A percentile compares a stretch with the other conserved stretches of the same genome.
Conservation (phyloP, 805 yeast genomes). For the Nakazawaea ambrosiae region DNA sequence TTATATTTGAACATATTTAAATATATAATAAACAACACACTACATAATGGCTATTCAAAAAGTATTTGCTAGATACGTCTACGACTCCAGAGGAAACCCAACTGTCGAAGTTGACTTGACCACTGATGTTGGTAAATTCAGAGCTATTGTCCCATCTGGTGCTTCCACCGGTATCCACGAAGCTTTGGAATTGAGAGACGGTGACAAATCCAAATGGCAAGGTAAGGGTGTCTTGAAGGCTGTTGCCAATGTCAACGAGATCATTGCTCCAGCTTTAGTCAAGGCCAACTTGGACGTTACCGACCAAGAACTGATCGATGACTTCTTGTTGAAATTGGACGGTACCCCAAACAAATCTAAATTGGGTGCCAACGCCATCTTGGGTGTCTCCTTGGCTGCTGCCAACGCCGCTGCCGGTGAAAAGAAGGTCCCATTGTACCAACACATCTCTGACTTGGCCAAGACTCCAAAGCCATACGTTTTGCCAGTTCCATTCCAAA, state of each 20-base stretch:
- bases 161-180: constrained; percentile 99
- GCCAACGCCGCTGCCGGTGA: constrained; percentile 98
- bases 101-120: constrained; percentile 96
- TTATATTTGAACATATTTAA: too few relatives aligned
- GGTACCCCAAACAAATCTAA: constrained; percentile 97
- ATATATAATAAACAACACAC: too few relatives aligned
- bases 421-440: constrained; percentile 88
- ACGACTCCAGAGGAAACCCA: constrained; percentile 99
- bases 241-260: constrained; percentile 89
- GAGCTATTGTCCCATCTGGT: constrained; percentile 98
- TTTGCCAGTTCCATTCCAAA: constrained; percentile 98
- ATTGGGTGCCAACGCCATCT: constrained; percentile 97
- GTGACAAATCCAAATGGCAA: constrained; percentile 94
- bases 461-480: constrained; percentile 79
- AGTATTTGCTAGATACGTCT: constrained; percentile 91
- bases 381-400: constrained; percentile 96
- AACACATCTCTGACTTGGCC: constrained; percentile 79
- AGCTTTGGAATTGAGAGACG: constrained; percentile 98
- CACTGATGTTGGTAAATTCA: constrained; percentile 90
- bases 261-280: constrained; percentile 91
- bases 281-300: constrained; percentile 76
- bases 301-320: constrained; percentile 83
- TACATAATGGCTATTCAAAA: constrained; percentile 72
- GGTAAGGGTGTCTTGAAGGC: constrained; percentile 99
- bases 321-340: constrained; percentile 78